These are phyloP conservation scores for Naganishia albida DNA, from an alignment of 1,284 basidiomycete species.

Conservation along the genomic window DNA sequence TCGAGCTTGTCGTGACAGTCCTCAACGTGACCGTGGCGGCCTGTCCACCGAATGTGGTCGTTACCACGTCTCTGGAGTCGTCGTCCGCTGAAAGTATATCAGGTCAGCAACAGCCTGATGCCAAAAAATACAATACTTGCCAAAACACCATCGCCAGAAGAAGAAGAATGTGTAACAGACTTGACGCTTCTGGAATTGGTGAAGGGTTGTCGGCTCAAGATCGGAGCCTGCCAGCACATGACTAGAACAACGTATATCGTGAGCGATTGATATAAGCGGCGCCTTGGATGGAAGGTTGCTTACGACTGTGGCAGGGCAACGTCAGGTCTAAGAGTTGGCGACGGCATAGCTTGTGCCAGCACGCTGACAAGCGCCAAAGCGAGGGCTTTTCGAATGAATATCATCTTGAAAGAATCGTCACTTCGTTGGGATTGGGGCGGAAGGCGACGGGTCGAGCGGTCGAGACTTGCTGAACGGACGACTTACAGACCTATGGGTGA, in stretches of 20 bases:
- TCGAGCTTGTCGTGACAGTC: slow-evolving; percentile 4
- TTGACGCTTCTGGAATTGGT: slow-evolving; percentile 22
- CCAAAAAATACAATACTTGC: not conserved
- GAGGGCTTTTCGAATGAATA: not conserved
- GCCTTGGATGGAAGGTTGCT: not conserved
- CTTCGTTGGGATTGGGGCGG: too few relatives aligned
- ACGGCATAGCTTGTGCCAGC: slow-evolving; percentile 20
- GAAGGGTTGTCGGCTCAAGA: not conserved
- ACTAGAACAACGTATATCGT: not conserved
- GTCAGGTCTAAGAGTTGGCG: slow-evolving; percentile 1
- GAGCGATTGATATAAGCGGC: not conserved
- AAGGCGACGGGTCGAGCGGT: too few relatives aligned
- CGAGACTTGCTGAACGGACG: too few relatives aligned
- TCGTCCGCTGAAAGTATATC: slow-evolving; percentile 3
- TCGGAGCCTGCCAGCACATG: not conserved
- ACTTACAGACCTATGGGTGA: too few relatives aligned
- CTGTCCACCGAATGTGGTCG: slow-evolving; percentile 15
- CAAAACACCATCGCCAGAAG: slow-evolving; percentile 25
- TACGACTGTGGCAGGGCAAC: slow-evolving; percentile 2
- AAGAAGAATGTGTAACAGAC: slow-evolving; percentile 19
- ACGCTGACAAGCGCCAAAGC: slow-evolving; percentile 11
- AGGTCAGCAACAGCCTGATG: not conserved
- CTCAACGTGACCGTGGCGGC: slow-evolving; percentile 8
- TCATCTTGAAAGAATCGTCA: not conserved
- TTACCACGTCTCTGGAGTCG: slow-evolving; percentile 7